phyloP scores from a whole-genome alignment of 2,329 filamentous ascomycete species.

The Thermoascus crustaceus region DNA sequence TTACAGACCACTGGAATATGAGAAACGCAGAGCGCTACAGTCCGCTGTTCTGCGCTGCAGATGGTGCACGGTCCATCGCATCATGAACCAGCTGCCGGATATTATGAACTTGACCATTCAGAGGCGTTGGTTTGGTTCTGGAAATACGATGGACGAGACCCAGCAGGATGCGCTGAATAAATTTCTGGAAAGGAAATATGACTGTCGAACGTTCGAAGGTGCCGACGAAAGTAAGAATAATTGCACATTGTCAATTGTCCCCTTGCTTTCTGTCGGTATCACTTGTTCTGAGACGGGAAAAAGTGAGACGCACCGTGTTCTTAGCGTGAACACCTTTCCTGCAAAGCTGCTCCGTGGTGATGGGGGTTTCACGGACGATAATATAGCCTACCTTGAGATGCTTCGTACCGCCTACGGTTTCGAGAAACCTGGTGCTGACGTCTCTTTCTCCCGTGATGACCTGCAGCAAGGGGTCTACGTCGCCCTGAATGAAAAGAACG shows the following conservation, averaged over 20 bases:
- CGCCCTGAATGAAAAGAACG: slow-evolving; percentile 29
- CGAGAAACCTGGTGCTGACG: slow-evolving; percentile 8
- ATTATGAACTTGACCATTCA: slow-evolving; percentile 27
- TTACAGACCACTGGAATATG: slow-evolving; percentile 21
- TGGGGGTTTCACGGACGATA: slow-evolving; percentile 21
- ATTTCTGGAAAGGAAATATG: slow-evolving; percentile 15
- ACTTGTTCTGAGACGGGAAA: slow-evolving; percentile 7
- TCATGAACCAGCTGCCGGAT: slow-evolving; percentile 26
- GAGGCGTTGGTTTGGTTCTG: slow-evolving; percentile 23
- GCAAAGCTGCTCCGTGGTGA: slow-evolving; percentile 22
- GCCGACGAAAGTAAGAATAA: not conserved
- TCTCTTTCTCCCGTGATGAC: slow-evolving; percentile 22
- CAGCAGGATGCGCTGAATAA: slow-evolving; percentile 12
- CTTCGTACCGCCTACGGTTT: slow-evolving; percentile 26
- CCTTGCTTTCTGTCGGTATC: slow-evolving; percentile 15
- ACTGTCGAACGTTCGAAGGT: slow-evolving; percentile 11
- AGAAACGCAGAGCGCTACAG: slow-evolving; percentile 27
- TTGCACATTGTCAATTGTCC: slow-evolving; percentile 16
- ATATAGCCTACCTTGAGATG: slow-evolving; percentile 27
- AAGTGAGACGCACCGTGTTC: slow-evolving; percentile 9
- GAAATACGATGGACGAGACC: slow-evolving; percentile 14
- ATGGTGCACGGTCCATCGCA: slow-evolving; percentile 32
- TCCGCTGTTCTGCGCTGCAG: slow-evolving; percentile 24
- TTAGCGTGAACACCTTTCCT: slow-evolving; percentile 20
- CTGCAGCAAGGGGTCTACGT: slow-evolving; percentile 33